A percentile compares a stretch with the other conserved stretches of the same genome.
Evolutionary conservation across 169 alveolate species (phyloP).

Genomic region (Eimeria necatrix): DNA sequence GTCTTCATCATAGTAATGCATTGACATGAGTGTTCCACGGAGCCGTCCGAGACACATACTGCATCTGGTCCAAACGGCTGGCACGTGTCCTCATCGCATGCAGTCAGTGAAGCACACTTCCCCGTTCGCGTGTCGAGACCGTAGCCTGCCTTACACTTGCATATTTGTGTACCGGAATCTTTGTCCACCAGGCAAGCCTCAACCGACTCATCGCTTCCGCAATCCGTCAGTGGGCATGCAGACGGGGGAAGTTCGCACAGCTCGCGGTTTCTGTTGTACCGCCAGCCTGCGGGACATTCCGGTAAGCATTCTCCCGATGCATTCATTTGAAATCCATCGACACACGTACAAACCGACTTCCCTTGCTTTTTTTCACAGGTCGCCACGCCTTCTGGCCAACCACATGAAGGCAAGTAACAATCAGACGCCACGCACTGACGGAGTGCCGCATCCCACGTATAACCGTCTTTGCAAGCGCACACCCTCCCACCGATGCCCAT

Average conservation of each 20-base stretch:
- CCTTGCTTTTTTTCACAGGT: background rate
- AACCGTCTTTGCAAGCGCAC: slow-evolving; percentile 62
- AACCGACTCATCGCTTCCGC: slow-evolving; percentile 39
- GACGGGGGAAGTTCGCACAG: slow-evolving; percentile 35
- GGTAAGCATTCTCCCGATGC: slow-evolving; percentile 58
- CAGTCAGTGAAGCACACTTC: slow-evolving; percentile 34
- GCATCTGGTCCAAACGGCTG: slow-evolving; percentile 46
- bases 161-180: slow-evolving; percentile 50
- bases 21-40: slow-evolving; percentile 21
- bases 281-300: slow-evolving; percentile 40
- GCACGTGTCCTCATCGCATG: slow-evolving; percentile 54
- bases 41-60: slow-evolving; percentile 64
- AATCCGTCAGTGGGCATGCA: slow-evolving; percentile 16
- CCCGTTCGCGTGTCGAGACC: slow-evolving; percentile 55
- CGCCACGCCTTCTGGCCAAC: slow-evolving; percentile 67
- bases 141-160: slow-evolving; percentile 71
- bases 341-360: slow-evolving; percentile 17
- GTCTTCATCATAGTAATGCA: slow-evolving; percentile 27
- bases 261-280: slow-evolving; percentile 63
- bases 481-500: slow-evolving; percentile 65
- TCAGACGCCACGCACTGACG: slow-evolving; percentile 1
- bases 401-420: slow-evolving; percentile 40
- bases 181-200: slow-evolving; percentile 53
- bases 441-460: background rate
- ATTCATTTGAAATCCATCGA: slow-evolving; percentile 18